Base-by-base conservation (phyloP, 495 filamentous ascomycete species). In the Aspergillus bertholletiae region DNA sequence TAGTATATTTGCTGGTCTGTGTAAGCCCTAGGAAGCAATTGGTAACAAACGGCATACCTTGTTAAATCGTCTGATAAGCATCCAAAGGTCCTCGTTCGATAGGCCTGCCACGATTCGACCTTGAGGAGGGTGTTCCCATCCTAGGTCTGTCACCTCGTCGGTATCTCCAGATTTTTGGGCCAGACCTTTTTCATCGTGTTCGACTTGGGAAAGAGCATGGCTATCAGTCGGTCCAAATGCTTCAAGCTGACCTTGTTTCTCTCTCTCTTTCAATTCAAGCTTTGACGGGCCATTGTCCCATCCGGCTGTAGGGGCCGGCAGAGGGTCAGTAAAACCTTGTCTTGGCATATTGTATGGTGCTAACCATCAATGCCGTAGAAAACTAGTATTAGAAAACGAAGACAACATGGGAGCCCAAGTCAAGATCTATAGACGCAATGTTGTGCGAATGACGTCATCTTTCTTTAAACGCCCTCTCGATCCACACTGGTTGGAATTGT, bases 1-100 rank as follows among this genome's bases (percentile, higher is more conserved):
- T 93, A 86, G 68, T 92, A 92, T 68, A 94, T 87, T 87, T 94
- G 89, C 88, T 92, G 48, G 17, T 39, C 24, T 56, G 56, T 52
- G 52, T 64, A 46, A 65, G 49, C 37, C 45, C 34, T 28, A 20
- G 7, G 2, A 11, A 9, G 13, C 2, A 11, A 2, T 32, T 11
- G 13, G 30, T 32, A 32, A 11, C 30, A 17, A 15, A 12, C 40
- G 18, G 40, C 67, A 21, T 68, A 86, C 88, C 80, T 94, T 93
- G 63, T 96, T 88, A 61, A 96, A 96, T 1, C 91, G 78, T 35
- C 90, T 80, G 48, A 92, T 74, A 20, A 94, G 73, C 56, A 88
- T 71, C 88, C 90, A 96, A 5, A 96, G 71, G 62, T 94, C 87
- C 46, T 96, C 89, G 66, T 95, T 55, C 13, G 57, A 75, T 43